phyloP scores from a whole-genome alignment of 2,329 filamentous ascomycete species.

The Verticillium nubilum region DNA sequence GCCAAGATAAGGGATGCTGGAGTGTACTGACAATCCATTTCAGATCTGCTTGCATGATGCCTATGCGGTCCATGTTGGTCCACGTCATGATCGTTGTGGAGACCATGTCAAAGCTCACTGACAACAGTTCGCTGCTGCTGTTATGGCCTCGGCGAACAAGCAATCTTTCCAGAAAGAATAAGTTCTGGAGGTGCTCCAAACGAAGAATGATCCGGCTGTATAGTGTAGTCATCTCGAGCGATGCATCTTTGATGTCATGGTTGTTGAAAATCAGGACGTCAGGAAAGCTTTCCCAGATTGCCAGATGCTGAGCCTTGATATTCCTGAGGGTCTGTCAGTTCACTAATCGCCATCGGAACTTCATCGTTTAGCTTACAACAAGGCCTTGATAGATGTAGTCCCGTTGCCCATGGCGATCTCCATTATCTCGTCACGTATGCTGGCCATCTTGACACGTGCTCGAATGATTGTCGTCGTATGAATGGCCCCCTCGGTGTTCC shows the following conservation, averaged over 20 bases:
- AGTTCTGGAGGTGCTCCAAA: constrained; percentile 48
- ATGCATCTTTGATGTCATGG: constrained; percentile 27
- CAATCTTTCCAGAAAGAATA: constrained; percentile 54
- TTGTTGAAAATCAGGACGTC: constrained; percentile 31
- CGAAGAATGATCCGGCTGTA: constrained; percentile 40
- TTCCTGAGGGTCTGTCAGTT: constrained; percentile 17
- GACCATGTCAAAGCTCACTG: constrained; percentile 42
- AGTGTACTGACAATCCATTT: constrained; percentile 39
- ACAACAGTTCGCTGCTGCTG: constrained; percentile 32
- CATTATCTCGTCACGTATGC: constrained; percentile 53
- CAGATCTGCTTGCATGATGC: constrained; percentile 33
- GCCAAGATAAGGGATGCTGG: too few species aligned
- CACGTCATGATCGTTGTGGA: constrained; percentile 39
- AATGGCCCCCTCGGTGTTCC: constrained; percentile 40
- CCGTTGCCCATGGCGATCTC: constrained; percentile 45
- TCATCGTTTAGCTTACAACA: constrained; percentile 8
- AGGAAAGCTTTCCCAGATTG: constrained; percentile 27
- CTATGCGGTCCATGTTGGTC: constrained; percentile 42
- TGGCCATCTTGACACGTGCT: constrained; percentile 39
- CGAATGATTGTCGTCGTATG: constrained; percentile 38
- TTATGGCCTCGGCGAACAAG: constrained; percentile 37
- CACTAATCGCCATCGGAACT: neutral
- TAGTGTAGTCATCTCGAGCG: constrained; percentile 21
- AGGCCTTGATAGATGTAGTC: constrained; percentile 30
- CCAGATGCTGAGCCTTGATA: constrained; percentile 27